Evolutionary conservation across 805 yeast species (phyloP), one percentile per base, ranked within the genome.

Genomic region (Sporopachydermia lactativora): DNA sequence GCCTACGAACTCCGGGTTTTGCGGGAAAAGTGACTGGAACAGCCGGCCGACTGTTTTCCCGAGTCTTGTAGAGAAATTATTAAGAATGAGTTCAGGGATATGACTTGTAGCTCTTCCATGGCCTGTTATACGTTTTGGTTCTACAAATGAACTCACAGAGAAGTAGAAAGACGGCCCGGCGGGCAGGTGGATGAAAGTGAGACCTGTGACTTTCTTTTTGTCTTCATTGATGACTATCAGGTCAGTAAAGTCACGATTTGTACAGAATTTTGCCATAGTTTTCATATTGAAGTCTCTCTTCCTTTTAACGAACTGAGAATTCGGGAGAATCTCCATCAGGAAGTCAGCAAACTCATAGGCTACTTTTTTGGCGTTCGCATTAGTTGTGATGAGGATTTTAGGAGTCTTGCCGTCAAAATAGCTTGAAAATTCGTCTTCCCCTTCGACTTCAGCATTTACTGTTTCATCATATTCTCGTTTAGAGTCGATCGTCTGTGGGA

Each of bases 81-180:
- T 92, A 56, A 92, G 66, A 24, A 92, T 77, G 39, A 92, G 70
- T 60, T 92, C 98, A 3, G 98, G 98, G 16, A 79, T 73, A 53
- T 92, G 97, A 35, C 73, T 77, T 0, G 97, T 86, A 18, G 96
- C 80, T 39, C 77, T 72, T 43, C 97, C 97, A 52, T 92, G 97
- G 5, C 95, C 96, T 16, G 64, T 57, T 41, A 92, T 84, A 48
- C 72, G 66, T 49, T 82, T 75, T 6, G 88, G 79, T 50, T 83
- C 81, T 13, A 74, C 72, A 36, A 81, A 68, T 3, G 95, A 84
- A 4, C 85, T 67, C 3, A 92, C 65, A 18, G 92, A 79, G 53
- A 92, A 92, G 61, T 89, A 88, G 56, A 85, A 85, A 0, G 96
- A 81, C 31, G 98, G 98, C 1, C 98, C 98, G 37, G 72, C 82